phyloP scores from a whole-genome alignment of 164 flowering plant species.

The Berberis thunbergii region DNA sequence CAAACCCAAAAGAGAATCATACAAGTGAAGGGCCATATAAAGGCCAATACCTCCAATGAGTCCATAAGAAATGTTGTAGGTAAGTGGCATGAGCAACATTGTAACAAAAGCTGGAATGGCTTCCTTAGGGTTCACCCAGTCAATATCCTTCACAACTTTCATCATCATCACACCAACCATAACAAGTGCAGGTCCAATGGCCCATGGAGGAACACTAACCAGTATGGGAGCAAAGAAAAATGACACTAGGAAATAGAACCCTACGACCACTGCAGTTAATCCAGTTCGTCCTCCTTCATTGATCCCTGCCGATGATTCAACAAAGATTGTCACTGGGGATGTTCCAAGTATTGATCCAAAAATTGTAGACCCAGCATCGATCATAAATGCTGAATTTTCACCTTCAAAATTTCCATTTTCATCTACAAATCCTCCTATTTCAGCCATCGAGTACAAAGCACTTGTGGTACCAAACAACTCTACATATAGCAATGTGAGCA shows the following conservation, averaged over 20 bases:
- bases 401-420: slow-evolving; percentile 67
- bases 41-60: slow-evolving; percentile 73
- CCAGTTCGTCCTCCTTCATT: slow-evolving; percentile 88
- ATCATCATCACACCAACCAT: slow-evolving; percentile 85
- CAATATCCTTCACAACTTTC: slow-evolving; percentile 70
- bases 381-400: slow-evolving; percentile 64
- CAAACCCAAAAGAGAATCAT: slow-evolving; percentile 27
- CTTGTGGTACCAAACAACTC: slow-evolving; percentile 75
- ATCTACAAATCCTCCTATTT: slow-evolving; percentile 52
- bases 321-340: slow-evolving; percentile 46
- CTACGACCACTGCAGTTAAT: slow-evolving; percentile 53
- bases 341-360: slow-evolving; percentile 68
- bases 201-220: slow-evolving; percentile 82
- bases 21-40: slow-evolving; percentile 42
- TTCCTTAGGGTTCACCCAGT: slow-evolving; percentile 54
- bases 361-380: slow-evolving; percentile 60
- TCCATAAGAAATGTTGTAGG: slow-evolving; percentile 76
- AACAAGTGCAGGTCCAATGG: slow-evolving; percentile 73
- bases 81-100: slow-evolving; percentile 77
- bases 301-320: slow-evolving; percentile 79
- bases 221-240: slow-evolving; percentile 63
- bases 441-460: slow-evolving; percentile 70
- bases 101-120: slow-evolving; percentile 76
- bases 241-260: slow-evolving; percentile 48
- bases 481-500: slow-evolving; percentile 58